phyloP scores from a whole-genome alignment of 495 filamentous ascomycete species.

The Neurospora sp. region DNA sequence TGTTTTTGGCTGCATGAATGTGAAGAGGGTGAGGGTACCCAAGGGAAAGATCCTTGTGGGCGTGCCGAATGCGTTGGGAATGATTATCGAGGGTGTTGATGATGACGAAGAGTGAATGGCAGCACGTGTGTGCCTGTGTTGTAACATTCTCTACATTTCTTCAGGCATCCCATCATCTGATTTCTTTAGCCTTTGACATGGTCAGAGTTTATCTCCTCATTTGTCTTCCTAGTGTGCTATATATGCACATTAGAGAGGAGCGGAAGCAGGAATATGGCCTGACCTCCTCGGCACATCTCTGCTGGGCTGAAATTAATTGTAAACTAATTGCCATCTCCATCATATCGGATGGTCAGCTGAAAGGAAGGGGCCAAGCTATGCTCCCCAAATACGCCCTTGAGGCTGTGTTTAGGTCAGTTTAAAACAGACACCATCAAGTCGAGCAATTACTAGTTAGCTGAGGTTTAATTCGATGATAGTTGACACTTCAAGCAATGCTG shows the following conservation, averaged over 20 bases:
- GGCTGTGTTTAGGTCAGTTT: background rate
- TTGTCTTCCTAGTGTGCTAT: background rate
- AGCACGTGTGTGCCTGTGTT: background rate
- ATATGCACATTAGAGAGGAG: background rate
- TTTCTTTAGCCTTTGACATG: background rate
- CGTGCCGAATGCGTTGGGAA: conserved; percentile 53
- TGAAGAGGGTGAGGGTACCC: conserved; percentile 60
- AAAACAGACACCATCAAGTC: background rate
- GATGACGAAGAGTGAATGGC: conserved; percentile 3
- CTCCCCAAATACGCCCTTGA: background rate
- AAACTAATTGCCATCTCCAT: background rate
- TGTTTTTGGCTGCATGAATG: conserved; percentile 78
- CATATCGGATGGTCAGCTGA: background rate
- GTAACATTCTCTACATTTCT: background rate
- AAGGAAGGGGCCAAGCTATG: background rate
- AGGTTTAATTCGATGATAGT: background rate
- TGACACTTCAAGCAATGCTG: background rate
- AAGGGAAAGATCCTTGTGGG: conserved; percentile 68
- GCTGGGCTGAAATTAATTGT: background rate
- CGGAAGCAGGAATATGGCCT: background rate
- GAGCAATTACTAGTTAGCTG: background rate
- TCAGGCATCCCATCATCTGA: background rate
- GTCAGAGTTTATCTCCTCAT: background rate
- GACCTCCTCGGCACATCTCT: background rate
- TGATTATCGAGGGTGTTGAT: conserved; percentile 41